Base-by-base conservation (phyloP, 2,329 filamentous ascomycete species). In the Xylariaceae sp. region DNA sequence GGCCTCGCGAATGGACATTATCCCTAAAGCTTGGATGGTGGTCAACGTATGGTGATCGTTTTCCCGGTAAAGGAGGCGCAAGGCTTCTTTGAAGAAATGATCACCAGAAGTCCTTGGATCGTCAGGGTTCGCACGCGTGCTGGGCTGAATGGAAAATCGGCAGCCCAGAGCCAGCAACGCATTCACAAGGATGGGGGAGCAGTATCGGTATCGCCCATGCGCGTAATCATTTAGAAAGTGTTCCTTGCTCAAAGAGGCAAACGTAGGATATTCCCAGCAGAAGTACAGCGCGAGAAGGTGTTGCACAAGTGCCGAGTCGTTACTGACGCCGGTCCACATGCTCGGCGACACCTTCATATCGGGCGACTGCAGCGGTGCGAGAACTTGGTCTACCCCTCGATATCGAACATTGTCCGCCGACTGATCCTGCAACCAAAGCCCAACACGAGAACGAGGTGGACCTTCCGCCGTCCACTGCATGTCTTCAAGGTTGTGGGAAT, bases 241-340 rank as follows among this genome's bases (percentile, higher is more conserved):
- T 58, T 87, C 83, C 61, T 86, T 85, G 61, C 83, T 87, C 40
- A 90, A 76, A 2, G 86, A 81, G 3, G 85, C 81, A 66, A 88
- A 89, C 11, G 85, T 89, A 2, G 86, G 84, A 63, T 90, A 88
- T 56, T 86, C 81, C 80, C 86, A 89, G 70, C 83, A 86, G 57
- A 89, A 89, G 67, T 88, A 89, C 31, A 87, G 70, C 0, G 78
- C 75, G 45, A 88, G 68, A 10, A 88, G 71, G 58, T 85, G 82
- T 53, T 83, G 75, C 1, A 88, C 80, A 30, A 88, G 74, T 11
- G 65, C 68, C 11, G 71, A 59, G 55, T 88, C 83, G 3, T 66
- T 61, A 2, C 83, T 86, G 18, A 87, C 75, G 36, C 60, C 71
- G 1, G 85, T 87, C 85, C 85, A 88, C 0, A 71, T 72, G 3